phyloP scores from a whole-genome alignment of 352 stramenopile species.

The Elongisporangium prolatum region DNA sequence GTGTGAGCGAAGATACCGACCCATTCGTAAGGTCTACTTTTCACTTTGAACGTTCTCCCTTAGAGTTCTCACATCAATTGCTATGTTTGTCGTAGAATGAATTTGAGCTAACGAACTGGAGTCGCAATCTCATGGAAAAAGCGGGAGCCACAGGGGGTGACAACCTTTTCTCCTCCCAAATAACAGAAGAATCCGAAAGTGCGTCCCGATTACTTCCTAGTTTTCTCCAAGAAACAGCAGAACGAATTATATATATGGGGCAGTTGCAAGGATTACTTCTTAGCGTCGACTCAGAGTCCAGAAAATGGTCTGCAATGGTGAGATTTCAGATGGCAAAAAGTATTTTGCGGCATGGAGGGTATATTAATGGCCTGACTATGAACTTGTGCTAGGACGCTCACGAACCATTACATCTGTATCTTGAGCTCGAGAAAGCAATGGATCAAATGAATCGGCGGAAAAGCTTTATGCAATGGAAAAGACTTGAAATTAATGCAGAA shows the following conservation, averaged over 20 bases:
- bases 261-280: conserved; percentile 36
- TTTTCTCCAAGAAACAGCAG: conserved; percentile 21
- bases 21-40: conserved; percentile 39
- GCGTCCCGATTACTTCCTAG: conserved; percentile 25
- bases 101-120: conserved; percentile 40
- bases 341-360: background rate
- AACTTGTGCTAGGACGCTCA: conserved; percentile 13
- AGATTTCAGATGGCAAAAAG: background rate
- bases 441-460: background rate
- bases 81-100: conserved; percentile 23
- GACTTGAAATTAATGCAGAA: background rate
- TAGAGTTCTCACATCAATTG: background rate
- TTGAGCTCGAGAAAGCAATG: conserved; percentile 6
- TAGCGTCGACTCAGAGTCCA: conserved; percentile 18
- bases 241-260: conserved; percentile 23
- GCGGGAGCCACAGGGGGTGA: conserved; percentile 20
- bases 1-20: conserved; percentile 39
- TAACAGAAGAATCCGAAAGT: conserved; percentile 6
- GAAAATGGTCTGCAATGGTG: conserved; percentile 17
- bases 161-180: conserved; percentile 18
- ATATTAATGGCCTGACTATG: conserved; percentile 13
- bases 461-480: background rate
- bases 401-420: conserved; percentile 5
- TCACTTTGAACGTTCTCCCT: background rate
- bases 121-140: conserved; percentile 23